A percentile compares a stretch with the other conserved stretches of the same genome.
Evolutionary conservation across 345 rosid species (phyloP).

Genomic region (Aegle marmelos): DNA sequence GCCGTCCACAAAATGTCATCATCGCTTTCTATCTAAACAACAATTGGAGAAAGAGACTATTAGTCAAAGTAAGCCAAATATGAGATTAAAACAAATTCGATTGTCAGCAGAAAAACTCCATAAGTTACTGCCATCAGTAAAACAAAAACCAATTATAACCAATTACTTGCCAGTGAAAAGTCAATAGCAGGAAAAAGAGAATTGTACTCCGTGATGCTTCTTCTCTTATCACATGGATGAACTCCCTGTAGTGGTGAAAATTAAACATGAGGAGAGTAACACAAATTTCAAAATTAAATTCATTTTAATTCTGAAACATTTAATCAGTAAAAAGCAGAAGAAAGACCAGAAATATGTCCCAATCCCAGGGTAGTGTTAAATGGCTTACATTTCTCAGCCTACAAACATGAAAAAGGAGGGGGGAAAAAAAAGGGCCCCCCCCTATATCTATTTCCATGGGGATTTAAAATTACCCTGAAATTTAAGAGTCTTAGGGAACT

Average conservation of each 20-base stretch:
- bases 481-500: not conserved
- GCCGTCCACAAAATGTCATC: constrained; percentile 56
- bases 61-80: not conserved
- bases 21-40: constrained; percentile 52
- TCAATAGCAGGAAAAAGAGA: constrained; percentile 72
- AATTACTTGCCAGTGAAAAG: constrained; percentile 67
- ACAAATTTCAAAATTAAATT: not conserved
- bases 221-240: constrained; percentile 84
- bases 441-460: not conserved
- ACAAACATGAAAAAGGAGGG: not conserved
- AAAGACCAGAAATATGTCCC: not conserved
- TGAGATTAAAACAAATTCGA: not conserved
- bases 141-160: not conserved
- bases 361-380: not conserved
- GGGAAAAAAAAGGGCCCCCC: not conserved
- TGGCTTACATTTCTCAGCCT: not conserved
- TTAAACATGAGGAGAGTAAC: constrained; percentile 1
- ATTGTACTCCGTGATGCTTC: constrained; percentile 50
- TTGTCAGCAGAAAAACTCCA: not conserved
- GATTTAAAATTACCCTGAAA: not conserved
- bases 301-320: not conserved
- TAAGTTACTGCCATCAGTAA: not conserved
- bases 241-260: constrained; percentile 51
- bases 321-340: not conserved
- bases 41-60: not conserved